Conservation (phyloP, 257 asterid genomes). For the Solanum chaucha region DNA sequence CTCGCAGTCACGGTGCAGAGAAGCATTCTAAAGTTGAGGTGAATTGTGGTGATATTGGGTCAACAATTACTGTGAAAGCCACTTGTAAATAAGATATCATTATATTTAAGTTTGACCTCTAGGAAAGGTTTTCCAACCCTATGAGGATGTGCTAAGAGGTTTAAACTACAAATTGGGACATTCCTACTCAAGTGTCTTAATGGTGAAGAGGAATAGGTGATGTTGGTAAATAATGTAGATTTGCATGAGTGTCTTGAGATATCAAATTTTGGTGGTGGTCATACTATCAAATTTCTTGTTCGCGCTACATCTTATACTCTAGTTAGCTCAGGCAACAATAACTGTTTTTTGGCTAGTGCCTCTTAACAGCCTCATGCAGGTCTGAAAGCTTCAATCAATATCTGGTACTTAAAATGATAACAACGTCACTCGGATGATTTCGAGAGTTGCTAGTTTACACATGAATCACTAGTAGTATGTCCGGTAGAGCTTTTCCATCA, state of each 20-base stretch:
- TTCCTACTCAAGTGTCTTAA: constrained; percentile 81
- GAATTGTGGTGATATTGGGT: constrained; percentile 29
- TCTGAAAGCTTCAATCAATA: background rate
- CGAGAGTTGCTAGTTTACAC: background rate
- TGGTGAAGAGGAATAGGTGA: constrained; percentile 88
- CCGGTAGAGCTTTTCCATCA: background rate
- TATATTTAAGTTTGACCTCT: constrained; percentile 57
- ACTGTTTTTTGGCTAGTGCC: constrained; percentile 31
- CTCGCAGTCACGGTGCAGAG: constrained; percentile 21
- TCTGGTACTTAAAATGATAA: background rate
- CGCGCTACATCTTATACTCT: constrained; percentile 34
- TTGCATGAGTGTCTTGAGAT: constrained; percentile 64
- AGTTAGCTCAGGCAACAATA: constrained; percentile 76
- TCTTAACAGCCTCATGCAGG: constrained; percentile 10
- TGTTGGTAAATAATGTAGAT: constrained; percentile 76
- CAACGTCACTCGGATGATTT: background rate
- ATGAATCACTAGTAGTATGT: background rate
- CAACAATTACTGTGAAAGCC: constrained; percentile 50
- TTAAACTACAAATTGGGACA: constrained; percentile 46
- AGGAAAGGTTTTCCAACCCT: constrained; percentile 44
- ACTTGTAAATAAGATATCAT: constrained; percentile 54
- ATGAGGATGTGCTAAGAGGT: constrained; percentile 64
- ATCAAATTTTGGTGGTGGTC: constrained; percentile 39
- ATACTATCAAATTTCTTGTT: constrained; percentile 47
- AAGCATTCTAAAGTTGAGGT: constrained; percentile 14